Percentiles rank a stretch among this genome's conserved stretches.
phyloP scores from a whole-genome alignment of 306 rosid genomes.

The Parietaria judaica region DNA sequence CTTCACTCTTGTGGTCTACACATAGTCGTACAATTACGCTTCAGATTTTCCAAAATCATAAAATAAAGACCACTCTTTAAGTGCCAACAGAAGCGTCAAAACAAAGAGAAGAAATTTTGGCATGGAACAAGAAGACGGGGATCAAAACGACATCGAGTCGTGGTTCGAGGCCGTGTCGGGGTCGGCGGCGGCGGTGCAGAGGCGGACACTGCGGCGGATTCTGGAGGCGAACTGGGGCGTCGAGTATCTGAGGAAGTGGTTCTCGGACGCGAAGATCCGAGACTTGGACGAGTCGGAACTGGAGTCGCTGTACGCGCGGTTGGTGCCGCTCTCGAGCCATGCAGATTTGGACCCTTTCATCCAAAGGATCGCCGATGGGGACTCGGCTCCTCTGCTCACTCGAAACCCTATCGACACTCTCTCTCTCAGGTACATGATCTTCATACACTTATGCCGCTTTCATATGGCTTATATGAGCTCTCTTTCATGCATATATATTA shows the following conservation, averaged over 20 bases:
- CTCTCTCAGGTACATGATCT: conserved; percentile 51
- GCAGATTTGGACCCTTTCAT: conserved; percentile 72
- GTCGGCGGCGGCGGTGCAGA: conserved; percentile 51
- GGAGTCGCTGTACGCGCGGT: conserved; percentile 71
- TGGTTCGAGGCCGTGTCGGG: conserved; percentile 67
- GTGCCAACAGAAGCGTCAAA: not conserved
- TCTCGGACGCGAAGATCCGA: conserved; percentile 37
- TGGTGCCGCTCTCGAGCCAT: conserved; percentile 74
- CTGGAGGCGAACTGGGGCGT: conserved; percentile 56
- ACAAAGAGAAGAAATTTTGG: not conserved
- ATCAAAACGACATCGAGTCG: conserved; percentile 31
- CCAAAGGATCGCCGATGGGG: conserved; percentile 80
- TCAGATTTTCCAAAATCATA: not conserved
- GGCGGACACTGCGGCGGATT: conserved; percentile 51
- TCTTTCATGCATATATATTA: too few relatives aligned
- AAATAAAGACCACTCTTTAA: not conserved
- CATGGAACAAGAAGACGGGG: conserved; percentile 36
- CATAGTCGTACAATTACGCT: conserved; percentile 20
- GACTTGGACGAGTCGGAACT: conserved; percentile 52
- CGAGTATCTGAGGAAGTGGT: conserved; percentile 68
- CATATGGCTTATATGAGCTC: too few relatives aligned
- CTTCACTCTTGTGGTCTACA: conserved; percentile 38
- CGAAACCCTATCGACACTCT: conserved; percentile 70
- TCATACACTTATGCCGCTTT: not conserved
- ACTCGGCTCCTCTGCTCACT: conserved; percentile 49